These are phyloP conservation scores for Kazachstania psychrophila DNA, from an alignment of 805 yeast species.

Conservation along the genomic window DNA sequence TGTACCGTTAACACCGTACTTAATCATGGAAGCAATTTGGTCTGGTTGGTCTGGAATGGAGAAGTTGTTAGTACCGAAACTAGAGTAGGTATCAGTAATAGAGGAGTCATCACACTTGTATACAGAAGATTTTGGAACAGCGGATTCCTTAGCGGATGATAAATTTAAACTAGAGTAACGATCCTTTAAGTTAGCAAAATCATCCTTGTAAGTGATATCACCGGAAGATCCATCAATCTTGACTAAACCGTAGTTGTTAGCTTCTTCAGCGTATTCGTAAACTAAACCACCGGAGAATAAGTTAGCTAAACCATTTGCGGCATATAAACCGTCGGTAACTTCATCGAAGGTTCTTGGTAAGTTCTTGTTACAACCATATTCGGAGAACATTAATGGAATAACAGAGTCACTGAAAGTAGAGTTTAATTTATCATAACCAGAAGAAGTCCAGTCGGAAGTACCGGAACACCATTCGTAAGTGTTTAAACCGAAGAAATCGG, in stretches of 20 bases:
- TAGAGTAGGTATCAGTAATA: constrained; percentile 32
- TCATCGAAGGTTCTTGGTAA: constrained; percentile 82
- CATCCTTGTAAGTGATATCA: constrained; percentile 35
- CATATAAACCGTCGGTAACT: constrained; percentile 53
- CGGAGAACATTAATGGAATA: constrained; percentile 62
- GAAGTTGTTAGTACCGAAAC: constrained; percentile 38
- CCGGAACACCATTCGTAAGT: constrained; percentile 83
- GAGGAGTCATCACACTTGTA: constrained; percentile 34
- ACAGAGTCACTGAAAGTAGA: constrained; percentile 48
- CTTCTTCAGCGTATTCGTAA: constrained; percentile 81
- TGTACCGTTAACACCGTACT: constrained; percentile 39
- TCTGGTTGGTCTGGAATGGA: constrained; percentile 41
- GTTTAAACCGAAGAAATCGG: constrained; percentile 85
- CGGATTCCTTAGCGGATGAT: constrained; percentile 33
- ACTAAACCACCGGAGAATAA: constrained; percentile 84
- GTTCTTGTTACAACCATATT: constrained; percentile 73
- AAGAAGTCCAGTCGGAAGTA: constrained; percentile 47
- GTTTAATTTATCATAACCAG: constrained; percentile 61
- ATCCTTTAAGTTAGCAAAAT: constrained; percentile 41
- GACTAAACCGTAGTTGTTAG: constrained; percentile 69
- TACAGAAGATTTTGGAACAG: constrained; percentile 27
- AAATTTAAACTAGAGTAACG: constrained; percentile 33
- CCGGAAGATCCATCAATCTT: constrained; percentile 37
- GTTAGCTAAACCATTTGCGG: constrained; percentile 45
- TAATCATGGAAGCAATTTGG: constrained; percentile 36